Base-by-base conservation (phyloP, 371 early-diverging fungal species). In the Mucor circinelloides region DNA sequence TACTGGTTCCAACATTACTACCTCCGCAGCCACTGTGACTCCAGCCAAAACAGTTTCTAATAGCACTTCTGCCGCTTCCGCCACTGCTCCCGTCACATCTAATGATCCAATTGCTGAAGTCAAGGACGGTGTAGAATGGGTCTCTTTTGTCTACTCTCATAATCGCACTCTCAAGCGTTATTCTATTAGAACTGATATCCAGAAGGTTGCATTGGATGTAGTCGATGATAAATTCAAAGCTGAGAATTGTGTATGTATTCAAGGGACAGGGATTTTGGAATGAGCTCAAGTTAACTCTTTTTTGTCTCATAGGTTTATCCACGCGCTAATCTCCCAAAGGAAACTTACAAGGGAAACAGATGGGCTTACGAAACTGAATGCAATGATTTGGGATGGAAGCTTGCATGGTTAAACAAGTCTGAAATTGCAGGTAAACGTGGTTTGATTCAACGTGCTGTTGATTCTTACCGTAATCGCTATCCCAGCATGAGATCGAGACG, bases 281-380 rank as follows among this genome's bases (percentile, higher is more conserved):
- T 15, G 15, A 42, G 42, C 42, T 17, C 5, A 48, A 5, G 21
- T 10, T 48, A 58, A 19, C 54, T 50, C 61, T 59, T 64, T 54
- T 69, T 55, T 32, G 50, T 38, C 15, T 28, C 27, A 40, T 68
- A 80, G 84, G 81, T 83, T 5, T 80, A 80, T 71, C 84, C 81
- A 21, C 83, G 95, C 34, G 97, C 97, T 23, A 88, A 92, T 78
- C 82, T 90, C 57, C 81, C 86, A 4, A 77, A 79, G 28, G 85
- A 89, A 36, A 75, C 78, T 27, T 97, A 98, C 69, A 83, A 84
- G 32, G 98, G 98, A 57, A 95, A 97, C 75, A 83, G 98, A 60
- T 98, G 96, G 95, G 81, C 87, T 40, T 98, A 97, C 75, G 99
- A 98, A 73, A 96, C 91, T 8, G 91, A 91, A 63, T 95, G 95